Conservation (phyloP, 805 yeast species). For the Wickerhamomyces hampshirensis region DNA sequence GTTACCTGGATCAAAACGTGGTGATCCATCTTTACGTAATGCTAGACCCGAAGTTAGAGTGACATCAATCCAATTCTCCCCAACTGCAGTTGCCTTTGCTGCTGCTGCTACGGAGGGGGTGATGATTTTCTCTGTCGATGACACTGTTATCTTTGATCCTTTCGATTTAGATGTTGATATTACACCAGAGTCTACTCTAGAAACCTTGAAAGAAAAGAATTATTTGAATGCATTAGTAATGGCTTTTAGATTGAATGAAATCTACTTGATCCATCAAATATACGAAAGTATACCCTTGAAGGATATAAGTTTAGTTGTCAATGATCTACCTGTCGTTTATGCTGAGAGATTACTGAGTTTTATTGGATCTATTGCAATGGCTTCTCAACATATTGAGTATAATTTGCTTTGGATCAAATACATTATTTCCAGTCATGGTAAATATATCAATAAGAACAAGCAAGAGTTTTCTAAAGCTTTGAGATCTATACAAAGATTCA, state of each 20-base stretch:
- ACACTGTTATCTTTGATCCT: constrained; percentile 78
- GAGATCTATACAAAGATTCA: constrained; percentile 69
- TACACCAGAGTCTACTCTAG: constrained; percentile 73
- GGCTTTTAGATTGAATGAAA: constrained; percentile 91
- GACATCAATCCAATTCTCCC: constrained; percentile 74
- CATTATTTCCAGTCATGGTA: constrained; percentile 70
- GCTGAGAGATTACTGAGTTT: constrained; percentile 62
- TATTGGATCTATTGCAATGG: constrained; percentile 61
- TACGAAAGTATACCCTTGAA: constrained; percentile 68
- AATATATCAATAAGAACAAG: constrained; percentile 57
- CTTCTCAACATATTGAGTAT: constrained; percentile 81
- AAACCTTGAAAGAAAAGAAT: constrained; percentile 48
- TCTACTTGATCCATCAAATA: constrained; percentile 61
- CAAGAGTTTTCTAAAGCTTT: constrained; percentile 59
- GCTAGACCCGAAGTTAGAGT: constrained; percentile 82
- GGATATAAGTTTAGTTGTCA: constrained; percentile 63
- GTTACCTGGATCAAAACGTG: constrained; percentile 76
- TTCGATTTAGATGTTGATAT: constrained; percentile 90
- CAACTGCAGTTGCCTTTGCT: constrained; percentile 85
- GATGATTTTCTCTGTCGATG: constrained; percentile 75
- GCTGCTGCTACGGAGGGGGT: constrained; percentile 96
- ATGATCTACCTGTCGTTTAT: constrained; percentile 75
- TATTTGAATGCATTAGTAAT: constrained; percentile 78
- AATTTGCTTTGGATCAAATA: constrained; percentile 75
- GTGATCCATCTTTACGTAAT: constrained; percentile 71